Conservation (phyloP, 2,329 filamentous ascomycete species). For the Paraphoma sp. region DNA sequence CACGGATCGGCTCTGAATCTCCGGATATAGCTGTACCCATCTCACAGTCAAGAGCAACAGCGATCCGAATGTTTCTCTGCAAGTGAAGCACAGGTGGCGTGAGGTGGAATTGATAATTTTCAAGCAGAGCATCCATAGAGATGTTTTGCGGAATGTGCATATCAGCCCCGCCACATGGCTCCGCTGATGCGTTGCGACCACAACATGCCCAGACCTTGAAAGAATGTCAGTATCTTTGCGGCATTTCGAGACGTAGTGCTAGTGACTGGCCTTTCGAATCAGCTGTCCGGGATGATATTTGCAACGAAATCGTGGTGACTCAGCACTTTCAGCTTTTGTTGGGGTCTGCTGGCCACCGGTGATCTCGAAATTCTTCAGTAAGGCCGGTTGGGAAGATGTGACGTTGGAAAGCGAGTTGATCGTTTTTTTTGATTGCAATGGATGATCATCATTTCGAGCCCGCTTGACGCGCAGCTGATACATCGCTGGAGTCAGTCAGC, state of each 20-base stretch:
- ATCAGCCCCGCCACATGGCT: constrained; percentile 11
- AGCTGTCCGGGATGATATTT: background rate
- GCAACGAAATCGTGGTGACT: background rate
- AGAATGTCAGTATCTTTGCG: too few relatives aligned
- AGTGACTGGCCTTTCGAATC: background rate
- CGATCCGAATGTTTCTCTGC: constrained; percentile 6
- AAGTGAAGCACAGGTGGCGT: constrained; percentile 5
- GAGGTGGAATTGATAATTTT: constrained; percentile 12
- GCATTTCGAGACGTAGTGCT: too few relatives aligned
- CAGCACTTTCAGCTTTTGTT: too few relatives aligned
- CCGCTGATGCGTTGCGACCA: constrained; percentile 5
- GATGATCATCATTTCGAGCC: too few relatives aligned
- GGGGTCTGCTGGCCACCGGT: too few relatives aligned
- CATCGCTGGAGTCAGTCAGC: too few relatives aligned
- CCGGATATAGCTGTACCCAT: constrained; percentile 57
- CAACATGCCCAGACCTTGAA: constrained; percentile 19
- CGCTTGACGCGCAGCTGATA: too few relatives aligned
- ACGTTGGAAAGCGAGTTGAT: too few relatives aligned
- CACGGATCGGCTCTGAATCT: constrained; percentile 60
- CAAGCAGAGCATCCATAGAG: constrained; percentile 9
- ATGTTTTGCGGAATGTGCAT: constrained; percentile 8
- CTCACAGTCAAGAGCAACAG: constrained; percentile 62
- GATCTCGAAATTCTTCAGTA: too few relatives aligned
- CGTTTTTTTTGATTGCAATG: too few relatives aligned
- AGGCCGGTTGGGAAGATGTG: too few relatives aligned